Base-by-base conservation (phyloP, 306 rosid species). In the Rubus parviflorus region DNA sequence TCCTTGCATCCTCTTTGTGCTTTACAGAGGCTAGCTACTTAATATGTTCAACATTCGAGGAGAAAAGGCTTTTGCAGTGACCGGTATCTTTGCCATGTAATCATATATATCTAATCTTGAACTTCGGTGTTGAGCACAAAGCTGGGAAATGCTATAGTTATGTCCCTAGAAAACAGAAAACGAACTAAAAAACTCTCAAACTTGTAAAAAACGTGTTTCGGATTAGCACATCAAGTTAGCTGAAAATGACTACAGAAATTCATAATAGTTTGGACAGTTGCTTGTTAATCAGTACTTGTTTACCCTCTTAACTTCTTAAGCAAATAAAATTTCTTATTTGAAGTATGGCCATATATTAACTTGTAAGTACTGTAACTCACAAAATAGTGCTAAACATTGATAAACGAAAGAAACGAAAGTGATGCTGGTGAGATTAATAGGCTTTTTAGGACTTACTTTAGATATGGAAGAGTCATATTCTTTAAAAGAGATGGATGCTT, bases 111-210 rank as follows among this genome's bases (percentile, higher is more conserved):
- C 73, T 82, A 80, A 65, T 92, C 92, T 67, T 75, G 86, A 71
- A 83, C 85, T 68, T 82, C 74, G 6, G 88, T 48, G 57, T 77
- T 80, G 72, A 89, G 72, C 68, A 89, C 83, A 80, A 93, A 91
- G 84, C 93, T 91, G 53, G 96, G 96, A 87, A 94, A 91, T 41
- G 92, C 86, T 70, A 90, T 1, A 16, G 91, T 91, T 77, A 91
- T 72, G 61, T 88, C 97, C 96, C 96, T 91, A 85, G 58, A 43
- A 86, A 64, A 63, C 58, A 77, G 15, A 81, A 82, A 10, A 30
- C 43, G 47, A 23, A 8, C 16, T 30, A 60, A 73, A 45, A 30
- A 58, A 38, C 10, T 8, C 6, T 17, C 51, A 7, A 62, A 61
- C 22, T 48, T 15, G 12, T 6, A 10, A 11, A 65, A 42, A 4